These are phyloP conservation scores for Oryza australiensis DNA, from an alignment of 176 grass and related monocot species.

Conservation along the genomic window DNA sequence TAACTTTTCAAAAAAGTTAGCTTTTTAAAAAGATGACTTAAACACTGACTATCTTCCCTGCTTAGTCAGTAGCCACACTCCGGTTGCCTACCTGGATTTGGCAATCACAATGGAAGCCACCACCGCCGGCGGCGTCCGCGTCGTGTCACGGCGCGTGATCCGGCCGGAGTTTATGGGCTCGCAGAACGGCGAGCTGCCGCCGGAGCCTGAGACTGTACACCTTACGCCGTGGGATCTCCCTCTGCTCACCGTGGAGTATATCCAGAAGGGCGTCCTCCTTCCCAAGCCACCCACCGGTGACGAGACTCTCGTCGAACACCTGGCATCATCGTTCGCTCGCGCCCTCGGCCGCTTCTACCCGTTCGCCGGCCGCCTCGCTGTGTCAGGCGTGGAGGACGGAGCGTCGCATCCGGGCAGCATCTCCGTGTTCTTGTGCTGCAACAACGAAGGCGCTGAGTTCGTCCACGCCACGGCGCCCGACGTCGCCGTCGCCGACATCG, in stretches of 20 bases:
- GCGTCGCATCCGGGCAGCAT: not conserved
- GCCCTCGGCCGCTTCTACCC: conserved; percentile 46
- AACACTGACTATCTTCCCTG: too few relatives aligned
- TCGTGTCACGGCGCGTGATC: conserved; percentile 7
- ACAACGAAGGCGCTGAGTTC: conserved; percentile 36
- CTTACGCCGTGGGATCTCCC: conserved; percentile 28
- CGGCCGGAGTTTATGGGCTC: not conserved
- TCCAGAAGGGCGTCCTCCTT: conserved; percentile 25
- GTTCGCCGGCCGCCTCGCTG: conserved; percentile 40
- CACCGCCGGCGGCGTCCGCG: not conserved
- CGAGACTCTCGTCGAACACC: not conserved
- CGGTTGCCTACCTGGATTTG: too few relatives aligned
- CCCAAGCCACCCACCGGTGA: conserved; percentile 1
- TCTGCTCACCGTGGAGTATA: conserved; percentile 25
- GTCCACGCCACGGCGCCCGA: conserved; percentile 35
- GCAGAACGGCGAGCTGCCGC: too few relatives aligned
- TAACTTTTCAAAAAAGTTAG: too few relatives aligned
- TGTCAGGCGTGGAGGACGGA: not conserved
- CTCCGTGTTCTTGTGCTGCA: not conserved
- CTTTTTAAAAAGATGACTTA: too few relatives aligned
- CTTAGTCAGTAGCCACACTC: too few relatives aligned
- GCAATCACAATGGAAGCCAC: not conserved
- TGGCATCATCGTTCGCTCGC: conserved; percentile 22
- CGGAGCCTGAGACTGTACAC: not conserved
- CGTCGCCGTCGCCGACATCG: conserved; percentile 21